Percentiles rank a stretch among this genome's conserved stretches.
These are phyloP conservation scores for Polysphondylium violaceum DNA, from an alignment of 78 protist species.

Conservation along the genomic window DNA sequence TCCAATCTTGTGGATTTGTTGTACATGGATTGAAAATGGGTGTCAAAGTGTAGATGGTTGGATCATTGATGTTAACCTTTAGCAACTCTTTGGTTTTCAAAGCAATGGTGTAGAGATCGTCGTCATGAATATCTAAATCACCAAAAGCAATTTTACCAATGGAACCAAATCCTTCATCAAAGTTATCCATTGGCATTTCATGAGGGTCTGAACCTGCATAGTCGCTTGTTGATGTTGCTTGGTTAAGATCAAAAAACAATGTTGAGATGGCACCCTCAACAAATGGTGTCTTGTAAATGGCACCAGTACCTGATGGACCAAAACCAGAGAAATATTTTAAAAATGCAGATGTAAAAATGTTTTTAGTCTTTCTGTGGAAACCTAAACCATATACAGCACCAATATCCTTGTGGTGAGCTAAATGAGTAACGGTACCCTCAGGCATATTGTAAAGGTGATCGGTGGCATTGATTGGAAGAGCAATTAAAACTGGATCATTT, in stretches of 20 bases:
- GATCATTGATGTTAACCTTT: background rate
- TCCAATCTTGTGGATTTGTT: conserved; percentile 23
- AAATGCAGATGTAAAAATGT: conserved; percentile 5
- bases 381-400: conserved; percentile 53
- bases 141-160: conserved; percentile 44
- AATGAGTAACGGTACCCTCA: conserved; percentile 17
- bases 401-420: background rate
- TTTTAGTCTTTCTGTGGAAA: background rate
- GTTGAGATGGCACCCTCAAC: background rate
- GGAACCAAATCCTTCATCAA: background rate
- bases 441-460: conserved; percentile 17
- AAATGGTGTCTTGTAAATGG: background rate
- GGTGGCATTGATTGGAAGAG: background rate
- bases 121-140: conserved; percentile 28
- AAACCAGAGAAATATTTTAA: conserved; percentile 33
- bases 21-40: conserved; percentile 23
- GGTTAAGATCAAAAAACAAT: conserved; percentile 15
- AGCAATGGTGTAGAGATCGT: background rate
- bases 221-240: background rate
- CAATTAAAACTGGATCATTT: conserved; percentile 31
- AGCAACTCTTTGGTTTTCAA: conserved; percentile 11
- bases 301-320: conserved; percentile 57
- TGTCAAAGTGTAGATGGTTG: background rate
- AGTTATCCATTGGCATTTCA: background rate
- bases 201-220: conserved; percentile 32